Conservation (phyloP, 768 basidiomycete genomes). For the Auriculariales sp. region DNA sequence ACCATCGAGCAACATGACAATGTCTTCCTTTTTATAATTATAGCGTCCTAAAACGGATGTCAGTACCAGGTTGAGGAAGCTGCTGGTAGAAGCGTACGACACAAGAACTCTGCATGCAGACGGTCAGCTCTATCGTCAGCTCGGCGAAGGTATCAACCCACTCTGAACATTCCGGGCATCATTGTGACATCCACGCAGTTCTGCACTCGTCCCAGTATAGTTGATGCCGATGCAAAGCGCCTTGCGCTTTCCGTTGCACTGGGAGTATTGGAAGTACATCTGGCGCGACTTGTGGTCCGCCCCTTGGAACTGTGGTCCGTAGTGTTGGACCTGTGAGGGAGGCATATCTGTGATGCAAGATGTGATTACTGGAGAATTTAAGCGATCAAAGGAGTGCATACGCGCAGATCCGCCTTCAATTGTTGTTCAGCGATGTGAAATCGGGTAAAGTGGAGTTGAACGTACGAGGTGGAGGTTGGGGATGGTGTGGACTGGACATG, state of each 20-base stretch:
- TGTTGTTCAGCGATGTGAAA: too few relatives aligned
- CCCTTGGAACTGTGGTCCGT: constrained; percentile 42
- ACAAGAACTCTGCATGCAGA: too few relatives aligned
- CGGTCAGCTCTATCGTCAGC: too few relatives aligned
- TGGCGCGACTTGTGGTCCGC: constrained; percentile 32
- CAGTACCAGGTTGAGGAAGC: background rate
- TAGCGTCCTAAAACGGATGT: constrained; percentile 28
- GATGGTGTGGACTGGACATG: background rate
- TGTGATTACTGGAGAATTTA: background rate
- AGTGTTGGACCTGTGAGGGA: constrained; percentile 42
- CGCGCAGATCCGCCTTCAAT: too few relatives aligned
- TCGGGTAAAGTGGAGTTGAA: too few relatives aligned
- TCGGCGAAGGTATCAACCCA: background rate
- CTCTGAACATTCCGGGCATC: constrained; percentile 67
- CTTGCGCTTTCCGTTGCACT: constrained; percentile 78
- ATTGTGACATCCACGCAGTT: constrained; percentile 79
- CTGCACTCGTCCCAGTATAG: constrained; percentile 54
- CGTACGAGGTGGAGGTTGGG: background rate
- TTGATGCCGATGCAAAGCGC: constrained; percentile 87
- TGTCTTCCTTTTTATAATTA: constrained; percentile 62
- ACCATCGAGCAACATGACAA: constrained; percentile 78
- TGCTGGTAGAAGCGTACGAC: constrained; percentile 27
- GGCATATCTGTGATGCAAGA: constrained; percentile 16
- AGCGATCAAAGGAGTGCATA: too few relatives aligned
- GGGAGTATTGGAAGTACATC: constrained; percentile 73